phyloP scores from a whole-genome alignment of 2,329 filamentous ascomycete species.

The Hymenoscyphus scutula region DNA sequence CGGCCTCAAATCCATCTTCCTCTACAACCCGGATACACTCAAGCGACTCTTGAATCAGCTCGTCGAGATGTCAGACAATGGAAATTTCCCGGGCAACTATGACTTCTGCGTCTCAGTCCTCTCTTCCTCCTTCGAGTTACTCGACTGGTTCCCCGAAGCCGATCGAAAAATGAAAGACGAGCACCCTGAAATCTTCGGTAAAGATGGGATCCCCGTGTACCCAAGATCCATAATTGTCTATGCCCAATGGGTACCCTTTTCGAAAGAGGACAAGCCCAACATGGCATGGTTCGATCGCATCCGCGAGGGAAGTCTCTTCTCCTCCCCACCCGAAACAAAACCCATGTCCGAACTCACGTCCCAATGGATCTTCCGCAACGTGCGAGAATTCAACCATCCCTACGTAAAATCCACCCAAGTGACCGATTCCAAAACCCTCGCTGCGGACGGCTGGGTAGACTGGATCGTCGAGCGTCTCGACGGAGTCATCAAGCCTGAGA shows the following conservation, averaged over 20 bases:
- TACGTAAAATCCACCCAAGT: conserved; percentile 48
- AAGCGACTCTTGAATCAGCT: conserved; percentile 41
- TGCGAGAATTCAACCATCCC: conserved; percentile 47
- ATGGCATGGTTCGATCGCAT: conserved; percentile 42
- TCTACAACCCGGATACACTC: conserved; percentile 41
- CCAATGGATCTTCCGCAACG: conserved; percentile 47
- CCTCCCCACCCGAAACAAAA: conserved; percentile 37
- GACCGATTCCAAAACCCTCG: conserved; percentile 44
- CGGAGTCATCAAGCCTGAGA: conserved; percentile 38
- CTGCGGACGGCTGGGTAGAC: conserved; percentile 41
- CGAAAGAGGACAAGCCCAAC: conserved; percentile 38
- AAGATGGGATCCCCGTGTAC: conserved; percentile 30
- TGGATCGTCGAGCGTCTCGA: conserved; percentile 41
- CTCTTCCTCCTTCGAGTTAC: conserved; percentile 40
- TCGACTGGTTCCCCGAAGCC: conserved; percentile 39
- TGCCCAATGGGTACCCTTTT: conserved; percentile 48
- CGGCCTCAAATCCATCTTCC: conserved; percentile 44
- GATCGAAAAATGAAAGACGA: conserved; percentile 32
- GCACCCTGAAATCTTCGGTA: conserved; percentile 16
- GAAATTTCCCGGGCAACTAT: conserved; percentile 44
- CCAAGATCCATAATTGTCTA: conserved; percentile 45
- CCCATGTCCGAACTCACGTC: conserved; percentile 46
- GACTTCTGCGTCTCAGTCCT: conserved; percentile 48
- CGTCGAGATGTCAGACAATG: conserved; percentile 45
- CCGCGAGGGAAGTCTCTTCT: conserved; percentile 34